A percentile compares a stretch with the other conserved stretches of the same genome.
These are phyloP conservation scores for Auriscalpium microsporum DNA, from an alignment of 768 basidiomycete species.

Conservation along the genomic window DNA sequence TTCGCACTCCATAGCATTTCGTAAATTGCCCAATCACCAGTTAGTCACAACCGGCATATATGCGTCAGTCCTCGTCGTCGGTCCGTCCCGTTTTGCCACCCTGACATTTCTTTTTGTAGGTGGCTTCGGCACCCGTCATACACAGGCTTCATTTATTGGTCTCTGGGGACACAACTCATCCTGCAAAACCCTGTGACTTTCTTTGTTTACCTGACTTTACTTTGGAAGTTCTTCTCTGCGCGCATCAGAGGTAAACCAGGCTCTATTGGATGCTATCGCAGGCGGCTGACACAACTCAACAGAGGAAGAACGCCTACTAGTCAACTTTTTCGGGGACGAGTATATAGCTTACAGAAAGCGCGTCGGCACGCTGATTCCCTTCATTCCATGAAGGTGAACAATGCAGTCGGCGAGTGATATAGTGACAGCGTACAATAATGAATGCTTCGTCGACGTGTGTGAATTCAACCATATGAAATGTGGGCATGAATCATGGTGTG, in stretches of 20 bases:
- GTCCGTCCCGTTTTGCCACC: background rate
- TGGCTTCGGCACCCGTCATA: constrained; percentile 95
- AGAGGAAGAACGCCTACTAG: constrained; percentile 78
- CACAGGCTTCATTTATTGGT: constrained; percentile 97
- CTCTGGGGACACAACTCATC: constrained; percentile 85
- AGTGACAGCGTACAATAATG: too few species aligned
- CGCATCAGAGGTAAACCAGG: constrained; percentile 66
- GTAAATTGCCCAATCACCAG: constrained; percentile 62
- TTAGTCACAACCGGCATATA: constrained; percentile 91
- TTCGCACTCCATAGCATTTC: constrained; percentile 77
- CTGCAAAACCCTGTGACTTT: constrained; percentile 81
- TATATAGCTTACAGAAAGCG: constrained; percentile 68
- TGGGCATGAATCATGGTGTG: constrained; percentile 16
- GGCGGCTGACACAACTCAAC: background rate
- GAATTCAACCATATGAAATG: background rate
- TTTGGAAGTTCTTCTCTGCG: constrained; percentile 83
- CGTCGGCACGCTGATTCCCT: constrained; percentile 86
- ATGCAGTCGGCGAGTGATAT: too few species aligned
- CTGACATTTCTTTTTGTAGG: constrained; percentile 26
- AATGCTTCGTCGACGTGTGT: background rate
- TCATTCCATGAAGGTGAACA: constrained; percentile 45
- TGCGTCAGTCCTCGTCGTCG: constrained; percentile 40
- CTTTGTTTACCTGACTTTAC: constrained; percentile 49
- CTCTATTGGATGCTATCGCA: background rate
- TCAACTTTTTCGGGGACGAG: constrained; percentile 85